Conservation (phyloP, 495 filamentous ascomycete species). For the Cairneyella variabilis region DNA sequence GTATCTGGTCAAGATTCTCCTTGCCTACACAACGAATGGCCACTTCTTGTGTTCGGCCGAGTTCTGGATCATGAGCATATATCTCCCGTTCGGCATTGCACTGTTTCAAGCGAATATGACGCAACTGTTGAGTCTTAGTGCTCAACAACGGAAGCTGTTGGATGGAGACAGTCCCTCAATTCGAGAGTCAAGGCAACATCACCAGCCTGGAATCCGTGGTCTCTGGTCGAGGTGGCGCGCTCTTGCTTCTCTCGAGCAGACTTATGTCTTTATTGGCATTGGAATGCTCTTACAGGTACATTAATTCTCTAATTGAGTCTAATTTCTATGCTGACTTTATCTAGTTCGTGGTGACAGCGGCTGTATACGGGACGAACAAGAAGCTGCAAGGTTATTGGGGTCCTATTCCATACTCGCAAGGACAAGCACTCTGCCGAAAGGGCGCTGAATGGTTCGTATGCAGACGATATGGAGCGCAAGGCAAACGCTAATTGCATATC, state of each 20-base stretch:
- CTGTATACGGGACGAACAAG: constrained; percentile 61
- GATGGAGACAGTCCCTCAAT: constrained; percentile 17
- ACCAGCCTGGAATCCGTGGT: constrained; percentile 26
- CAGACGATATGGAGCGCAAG: too few relatives aligned
- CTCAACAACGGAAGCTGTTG: constrained; percentile 43
- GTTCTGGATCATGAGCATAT: constrained; percentile 74
- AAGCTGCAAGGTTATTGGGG: constrained; percentile 57
- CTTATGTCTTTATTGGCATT: constrained; percentile 43
- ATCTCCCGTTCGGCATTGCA: constrained; percentile 65
- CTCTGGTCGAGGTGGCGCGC: constrained; percentile 28
- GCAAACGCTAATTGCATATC: too few relatives aligned
- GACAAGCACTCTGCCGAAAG: constrained; percentile 46
- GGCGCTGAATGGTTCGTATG: constrained; percentile 48
- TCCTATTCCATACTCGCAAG: constrained; percentile 47
- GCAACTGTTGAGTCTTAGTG: constrained; percentile 62
- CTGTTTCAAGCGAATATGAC: constrained; percentile 67
- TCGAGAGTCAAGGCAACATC: too few relatives aligned
- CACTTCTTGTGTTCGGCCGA: constrained; percentile 53
- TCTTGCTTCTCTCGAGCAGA: constrained; percentile 42
- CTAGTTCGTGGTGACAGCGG: constrained; percentile 53
- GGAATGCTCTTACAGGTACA: constrained; percentile 51
- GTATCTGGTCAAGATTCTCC: constrained; percentile 57
- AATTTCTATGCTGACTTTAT: constrained; percentile 9
- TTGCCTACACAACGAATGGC: constrained; percentile 57
- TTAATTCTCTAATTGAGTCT: background rate